Evolutionary conservation across 1,284 basidiomycete genomes (phyloP), one percentile per base, ranked within the genome.

Genomic region (Leccinum huronense): DNA sequence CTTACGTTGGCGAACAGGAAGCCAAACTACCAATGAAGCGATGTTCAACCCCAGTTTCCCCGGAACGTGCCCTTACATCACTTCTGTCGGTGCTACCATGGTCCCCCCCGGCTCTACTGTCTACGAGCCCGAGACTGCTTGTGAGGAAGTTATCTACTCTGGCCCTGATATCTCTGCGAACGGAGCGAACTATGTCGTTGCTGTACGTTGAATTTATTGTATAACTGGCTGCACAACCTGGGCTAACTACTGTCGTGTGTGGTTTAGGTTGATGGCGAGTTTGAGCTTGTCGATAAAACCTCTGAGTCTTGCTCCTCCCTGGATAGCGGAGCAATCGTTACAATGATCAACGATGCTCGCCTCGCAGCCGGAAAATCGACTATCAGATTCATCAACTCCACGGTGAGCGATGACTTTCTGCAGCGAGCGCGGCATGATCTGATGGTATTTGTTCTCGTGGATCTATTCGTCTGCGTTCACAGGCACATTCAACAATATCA

Each of bases 281-380:
- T 80, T 57, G 67, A 67, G 10, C 72, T 76, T 16, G 76, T 77
- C 6, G 75, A 69, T 57, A 78, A 75, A 57, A 78, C 76, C 0
- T 78, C 78, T 3, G 72, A 72, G 30, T 34, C 33, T 34, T 34
- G 33, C 33, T 72, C 77, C 11, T 67, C 77, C 30, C 83, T 82
- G 0, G 77, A 79, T 2, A 68, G 79, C 14, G 77, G 75, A 2
- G 73, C 77, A 4, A 76, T 84, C 62, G 70, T 84, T 19, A 77
- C 80, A 0, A 72, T 83, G 67, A 72, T 83, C 60, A 84, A 84
- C 69, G 82, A 83, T 64, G 78, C 78, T 11, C 75, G 78, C 36
- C 65, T 80, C 14, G 70, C 75, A 1, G 60, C 65, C 7, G 78
- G 79, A 9, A 81, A 80, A 70, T 66, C 69, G 5, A 70, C 80